These are phyloP conservation scores for Lithohypha guttulata DNA, from an alignment of 2,329 filamentous ascomycete species.

Conservation along the genomic window DNA sequence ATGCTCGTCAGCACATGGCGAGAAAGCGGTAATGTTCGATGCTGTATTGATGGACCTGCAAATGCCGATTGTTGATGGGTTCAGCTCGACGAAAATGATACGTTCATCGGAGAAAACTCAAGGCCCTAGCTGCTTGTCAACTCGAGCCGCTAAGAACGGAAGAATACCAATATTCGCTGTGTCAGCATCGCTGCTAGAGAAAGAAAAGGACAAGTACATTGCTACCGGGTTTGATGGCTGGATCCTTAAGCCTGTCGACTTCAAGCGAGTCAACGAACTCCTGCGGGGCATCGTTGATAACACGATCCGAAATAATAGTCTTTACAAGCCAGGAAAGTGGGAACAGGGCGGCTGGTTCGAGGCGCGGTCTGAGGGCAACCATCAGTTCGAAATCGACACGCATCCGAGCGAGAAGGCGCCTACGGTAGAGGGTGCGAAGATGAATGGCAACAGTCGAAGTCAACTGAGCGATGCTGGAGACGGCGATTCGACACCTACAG, in stretches of 20 bases:
- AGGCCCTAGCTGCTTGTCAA: conserved; percentile 44
- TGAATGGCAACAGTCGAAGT: too few relatives aligned
- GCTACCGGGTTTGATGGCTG: conserved; percentile 77
- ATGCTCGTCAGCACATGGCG: conserved; percentile 60
- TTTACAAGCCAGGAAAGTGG: conserved; percentile 66
- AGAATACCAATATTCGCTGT: conserved; percentile 76
- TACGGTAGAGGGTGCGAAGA: background rate
- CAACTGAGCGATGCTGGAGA: background rate
- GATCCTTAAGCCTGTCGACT: conserved; percentile 83
- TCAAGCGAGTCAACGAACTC: conserved; percentile 59
- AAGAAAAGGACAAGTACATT: conserved; percentile 57
- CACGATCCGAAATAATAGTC: conserved; percentile 45
- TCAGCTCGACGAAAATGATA: conserved; percentile 74
- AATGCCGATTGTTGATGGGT: conserved; percentile 88
- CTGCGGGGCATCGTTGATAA: conserved; percentile 58
- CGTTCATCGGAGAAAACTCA: conserved; percentile 55
- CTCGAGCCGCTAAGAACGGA: conserved; percentile 48
- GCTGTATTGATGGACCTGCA: conserved; percentile 89
- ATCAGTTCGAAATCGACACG: conserved; percentile 19
- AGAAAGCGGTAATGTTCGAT: conserved; percentile 55
- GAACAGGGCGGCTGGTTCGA: conserved; percentile 79
- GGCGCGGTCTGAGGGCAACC: conserved; percentile 22
- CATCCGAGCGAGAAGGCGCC: conserved; percentile 19
- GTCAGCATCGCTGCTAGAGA: conserved; percentile 69
- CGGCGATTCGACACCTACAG: background rate